phyloP scores from a whole-genome alignment of 257 asterid species.

The Capsicum pubescens region DNA sequence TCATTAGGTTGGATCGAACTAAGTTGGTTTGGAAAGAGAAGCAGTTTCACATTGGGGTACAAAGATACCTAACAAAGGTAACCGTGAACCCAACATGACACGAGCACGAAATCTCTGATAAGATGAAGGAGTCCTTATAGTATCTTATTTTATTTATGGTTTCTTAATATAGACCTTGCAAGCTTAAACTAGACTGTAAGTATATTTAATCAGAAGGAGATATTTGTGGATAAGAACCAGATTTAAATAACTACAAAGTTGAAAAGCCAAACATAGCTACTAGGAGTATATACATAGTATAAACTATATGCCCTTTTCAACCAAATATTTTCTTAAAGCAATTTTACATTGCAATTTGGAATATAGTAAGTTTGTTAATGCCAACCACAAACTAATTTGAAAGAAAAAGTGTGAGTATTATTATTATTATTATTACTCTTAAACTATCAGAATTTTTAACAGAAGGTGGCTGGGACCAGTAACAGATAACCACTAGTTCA shows the following conservation, averaged over 20 bases:
- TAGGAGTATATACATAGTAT: no score
- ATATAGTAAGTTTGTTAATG: not conserved
- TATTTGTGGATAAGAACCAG: conserved; percentile 18
- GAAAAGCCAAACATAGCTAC: no score
- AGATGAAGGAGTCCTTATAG: not conserved
- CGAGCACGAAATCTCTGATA: no score
- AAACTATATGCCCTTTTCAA: not conserved
- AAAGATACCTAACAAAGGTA: no score
- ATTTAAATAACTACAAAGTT: not conserved
- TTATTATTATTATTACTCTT: not conserved
- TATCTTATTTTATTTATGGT: not conserved
- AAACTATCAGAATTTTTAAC: not conserved
- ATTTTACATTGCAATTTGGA: not conserved
- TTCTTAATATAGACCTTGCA: not conserved
- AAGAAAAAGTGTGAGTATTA: not conserved
- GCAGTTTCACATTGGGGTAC: no score
- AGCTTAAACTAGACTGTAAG: not conserved
- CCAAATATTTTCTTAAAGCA: not conserved
- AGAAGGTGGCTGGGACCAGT: not conserved
- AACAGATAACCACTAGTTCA: not conserved
- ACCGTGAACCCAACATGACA: no score
- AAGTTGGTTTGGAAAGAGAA: no score
- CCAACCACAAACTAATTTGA: not conserved
- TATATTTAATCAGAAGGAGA: conserved; percentile 7
- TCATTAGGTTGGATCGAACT: no score